These are phyloP conservation scores for Pseudocercospora eumusae DNA, from an alignment of 2,329 filamentous ascomycete species.

Conservation along the genomic window DNA sequence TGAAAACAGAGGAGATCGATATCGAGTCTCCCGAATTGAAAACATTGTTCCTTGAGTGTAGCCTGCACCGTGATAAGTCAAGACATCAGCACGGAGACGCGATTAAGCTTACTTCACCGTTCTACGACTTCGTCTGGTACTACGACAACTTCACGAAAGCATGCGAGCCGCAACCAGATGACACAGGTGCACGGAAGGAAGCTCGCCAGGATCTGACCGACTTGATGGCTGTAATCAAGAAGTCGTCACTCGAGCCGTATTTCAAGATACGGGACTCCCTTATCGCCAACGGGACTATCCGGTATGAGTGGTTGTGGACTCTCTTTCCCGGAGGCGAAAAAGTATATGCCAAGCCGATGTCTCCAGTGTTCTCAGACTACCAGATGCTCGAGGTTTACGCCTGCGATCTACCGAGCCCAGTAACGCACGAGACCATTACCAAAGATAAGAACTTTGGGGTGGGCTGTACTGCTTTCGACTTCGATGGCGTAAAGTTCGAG, in stretches of 20 bases:
- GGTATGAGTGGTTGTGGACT: conserved; percentile 9
- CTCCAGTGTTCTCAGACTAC: background rate
- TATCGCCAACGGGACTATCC: background rate
- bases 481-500: conserved; percentile 16
- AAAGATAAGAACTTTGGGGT: background rate
- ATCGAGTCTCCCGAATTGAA: conserved; percentile 10
- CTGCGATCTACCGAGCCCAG: background rate
- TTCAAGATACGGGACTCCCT: background rate
- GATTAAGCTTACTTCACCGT: background rate
- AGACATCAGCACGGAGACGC: background rate
- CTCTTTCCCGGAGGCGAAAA: background rate
- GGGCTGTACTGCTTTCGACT: conserved; percentile 14
- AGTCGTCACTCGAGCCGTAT: background rate
- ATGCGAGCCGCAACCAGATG: conserved; percentile 9
- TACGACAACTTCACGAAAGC: conserved; percentile 10
- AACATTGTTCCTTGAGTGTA: background rate
- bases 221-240: conserved; percentile 8
- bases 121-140: conserved; percentile 12
- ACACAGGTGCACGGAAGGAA: background rate
- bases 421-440: too few relatives aligned
- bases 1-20: conserved; percentile 13
- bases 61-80: background rate
- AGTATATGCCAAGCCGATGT: conserved; percentile 2
- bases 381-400: conserved; percentile 2
- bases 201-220: conserved; percentile 13